A percentile compares a stretch with the other conserved stretches of the same genome.
Evolutionary conservation across 2,329 filamentous ascomycete species (phyloP).

Genomic region (Fusarium musae): DNA sequence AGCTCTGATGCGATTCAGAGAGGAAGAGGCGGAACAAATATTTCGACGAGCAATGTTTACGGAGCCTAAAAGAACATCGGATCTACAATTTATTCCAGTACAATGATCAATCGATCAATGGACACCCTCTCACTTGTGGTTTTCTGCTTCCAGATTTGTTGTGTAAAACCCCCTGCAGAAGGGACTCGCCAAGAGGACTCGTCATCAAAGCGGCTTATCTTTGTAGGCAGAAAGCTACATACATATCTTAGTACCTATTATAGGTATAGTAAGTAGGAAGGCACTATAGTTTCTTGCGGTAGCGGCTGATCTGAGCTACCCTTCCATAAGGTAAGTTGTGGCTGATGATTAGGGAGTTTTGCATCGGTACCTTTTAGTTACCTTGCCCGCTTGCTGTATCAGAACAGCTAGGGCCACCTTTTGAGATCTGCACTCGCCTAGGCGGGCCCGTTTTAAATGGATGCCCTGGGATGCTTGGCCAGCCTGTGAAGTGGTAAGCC

Average conservation of each 20-base stretch:
- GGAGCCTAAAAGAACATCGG: background rate
- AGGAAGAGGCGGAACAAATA: background rate
- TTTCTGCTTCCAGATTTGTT: background rate
- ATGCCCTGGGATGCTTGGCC: background rate
- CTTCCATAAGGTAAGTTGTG: background rate
- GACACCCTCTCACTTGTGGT: background rate
- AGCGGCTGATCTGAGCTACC: conserved; percentile 6
- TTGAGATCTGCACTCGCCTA: conserved; percentile 36
- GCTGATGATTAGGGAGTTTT: conserved; percentile 10
- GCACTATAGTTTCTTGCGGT: background rate
- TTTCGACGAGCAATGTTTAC: background rate
- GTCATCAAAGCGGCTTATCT: conserved; percentile 35
- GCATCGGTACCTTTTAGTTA: conserved; percentile 7
- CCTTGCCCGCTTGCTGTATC: conserved; percentile 5
- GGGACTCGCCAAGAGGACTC: conserved; percentile 10
- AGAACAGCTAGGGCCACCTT: conserved; percentile 41
- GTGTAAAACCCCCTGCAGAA: background rate
- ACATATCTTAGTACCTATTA: no score
- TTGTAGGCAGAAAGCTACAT: background rate
- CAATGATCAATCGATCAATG: background rate
- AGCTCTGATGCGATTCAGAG: background rate
- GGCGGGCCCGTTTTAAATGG: conserved; percentile 16
- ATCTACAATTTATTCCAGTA: background rate
- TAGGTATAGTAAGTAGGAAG: no score
- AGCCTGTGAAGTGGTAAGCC: background rate